These are phyloP conservation scores for Agroathelia rolfsii DNA, from an alignment of 1,284 basidiomycete genomes.

Conservation along the genomic window DNA sequence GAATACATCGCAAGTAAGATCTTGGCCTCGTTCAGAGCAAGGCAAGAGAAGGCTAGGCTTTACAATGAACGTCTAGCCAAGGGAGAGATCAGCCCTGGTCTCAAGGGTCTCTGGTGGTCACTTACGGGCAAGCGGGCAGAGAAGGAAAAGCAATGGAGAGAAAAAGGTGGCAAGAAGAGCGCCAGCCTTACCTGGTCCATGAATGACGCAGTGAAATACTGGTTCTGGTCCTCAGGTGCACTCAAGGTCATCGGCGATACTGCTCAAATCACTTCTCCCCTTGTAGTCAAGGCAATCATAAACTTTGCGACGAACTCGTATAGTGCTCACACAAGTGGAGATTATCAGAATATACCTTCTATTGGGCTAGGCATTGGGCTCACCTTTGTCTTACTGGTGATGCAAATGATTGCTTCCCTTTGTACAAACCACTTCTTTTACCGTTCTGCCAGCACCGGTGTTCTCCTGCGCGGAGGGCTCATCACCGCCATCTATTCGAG, in stretches of 20 bases:
- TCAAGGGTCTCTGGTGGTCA: constrained; percentile 50
- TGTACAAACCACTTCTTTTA: constrained; percentile 79
- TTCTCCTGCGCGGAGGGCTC: constrained; percentile 77
- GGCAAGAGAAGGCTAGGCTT: constrained; percentile 47
- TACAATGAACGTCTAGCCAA: constrained; percentile 62
- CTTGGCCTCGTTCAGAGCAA: constrained; percentile 51
- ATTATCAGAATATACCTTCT: constrained; percentile 32
- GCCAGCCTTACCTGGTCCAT: constrained; percentile 69
- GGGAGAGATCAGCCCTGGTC: constrained; percentile 54
- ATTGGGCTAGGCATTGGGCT: constrained; percentile 71
- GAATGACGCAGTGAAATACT: constrained; percentile 74
- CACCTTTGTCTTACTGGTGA: constrained; percentile 57
- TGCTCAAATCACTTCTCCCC: constrained; percentile 64
- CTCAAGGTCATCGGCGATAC: constrained; percentile 71
- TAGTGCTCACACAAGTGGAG: constrained; percentile 36
- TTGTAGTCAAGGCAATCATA: constrained; percentile 77
- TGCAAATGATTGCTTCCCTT: constrained; percentile 64
- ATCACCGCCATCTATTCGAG: constrained; percentile 85
- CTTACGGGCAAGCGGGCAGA: constrained; percentile 41
- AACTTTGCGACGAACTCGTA: constrained; percentile 66
- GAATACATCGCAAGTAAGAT: constrained; percentile 55
- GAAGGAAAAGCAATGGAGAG: constrained; percentile 55
- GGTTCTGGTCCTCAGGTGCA: constrained; percentile 75
- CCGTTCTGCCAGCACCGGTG: constrained; percentile 62
- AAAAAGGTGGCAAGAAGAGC: constrained; percentile 49